Percentiles rank a stretch among this genome's conserved stretches.
Evolutionary conservation across 805 yeast genomes (phyloP).

Genomic region (Ogataea pilisensis): DNA sequence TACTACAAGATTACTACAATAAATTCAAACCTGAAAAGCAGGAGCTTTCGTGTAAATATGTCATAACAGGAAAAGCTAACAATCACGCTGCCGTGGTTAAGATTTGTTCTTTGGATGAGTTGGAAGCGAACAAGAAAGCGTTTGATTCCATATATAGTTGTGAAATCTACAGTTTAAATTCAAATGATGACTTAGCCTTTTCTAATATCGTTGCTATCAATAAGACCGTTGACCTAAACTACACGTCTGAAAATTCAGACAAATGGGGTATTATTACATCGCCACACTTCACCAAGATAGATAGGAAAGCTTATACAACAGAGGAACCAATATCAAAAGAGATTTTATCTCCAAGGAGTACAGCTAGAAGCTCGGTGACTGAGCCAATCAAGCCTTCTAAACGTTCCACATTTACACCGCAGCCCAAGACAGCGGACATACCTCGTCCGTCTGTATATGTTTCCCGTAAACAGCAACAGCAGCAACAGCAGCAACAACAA

Average conservation of each 20-base stretch:
- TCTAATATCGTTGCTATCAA: conserved; percentile 20
- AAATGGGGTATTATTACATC: conserved; percentile 26
- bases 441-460: conserved; percentile 7
- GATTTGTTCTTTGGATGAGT: conserved; percentile 5
- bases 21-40: conserved; percentile 10
- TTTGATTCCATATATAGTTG: conserved; percentile 16
- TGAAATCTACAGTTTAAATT: conserved; percentile 22
- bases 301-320: background rate
- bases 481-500: conserved; percentile 1
- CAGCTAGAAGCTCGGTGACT: conserved; percentile 14
- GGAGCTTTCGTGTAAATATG: conserved; percentile 11
- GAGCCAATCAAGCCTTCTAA: conserved; percentile 10
- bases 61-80: conserved; percentile 13
- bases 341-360: conserved; percentile 10
- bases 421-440: conserved; percentile 3
- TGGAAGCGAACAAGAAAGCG: conserved; percentile 15
- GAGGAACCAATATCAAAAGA: background rate
- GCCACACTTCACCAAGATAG: conserved; percentile 6
- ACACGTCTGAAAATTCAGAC: conserved; percentile 15
- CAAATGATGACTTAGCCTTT: conserved; percentile 12
- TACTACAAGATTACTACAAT: conserved; percentile 20
- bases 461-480: conserved; percentile 6
- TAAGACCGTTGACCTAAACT: conserved; percentile 5
- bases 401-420: too few relatives aligned
- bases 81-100: conserved; percentile 11